These are phyloP conservation scores for Gossypium bickii DNA, from an alignment of 345 rosid species.

Conservation along the genomic window DNA sequence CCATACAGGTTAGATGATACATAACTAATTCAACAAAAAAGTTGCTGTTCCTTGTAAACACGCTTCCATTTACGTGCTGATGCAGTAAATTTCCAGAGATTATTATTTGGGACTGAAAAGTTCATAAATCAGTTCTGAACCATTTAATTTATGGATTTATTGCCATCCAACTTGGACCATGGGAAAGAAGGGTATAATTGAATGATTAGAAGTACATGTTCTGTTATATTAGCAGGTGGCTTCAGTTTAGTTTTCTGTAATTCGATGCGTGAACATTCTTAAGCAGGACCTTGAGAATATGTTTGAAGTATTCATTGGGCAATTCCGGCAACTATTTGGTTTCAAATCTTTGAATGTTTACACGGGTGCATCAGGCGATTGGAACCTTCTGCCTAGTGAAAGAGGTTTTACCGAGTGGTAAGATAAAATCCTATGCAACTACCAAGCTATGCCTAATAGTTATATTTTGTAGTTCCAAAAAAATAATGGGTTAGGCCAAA, in stretches of 20 bases:
- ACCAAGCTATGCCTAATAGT: background rate
- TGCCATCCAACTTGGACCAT: background rate
- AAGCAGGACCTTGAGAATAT: constrained; percentile 72
- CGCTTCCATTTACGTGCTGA: background rate
- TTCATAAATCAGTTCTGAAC: background rate
- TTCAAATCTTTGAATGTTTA: constrained; percentile 55
- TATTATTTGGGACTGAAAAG: background rate
- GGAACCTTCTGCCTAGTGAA: constrained; percentile 62
- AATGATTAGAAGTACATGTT: constrained; percentile 9
- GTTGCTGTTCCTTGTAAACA: background rate
- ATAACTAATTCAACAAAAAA: background rate
- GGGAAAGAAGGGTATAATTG: background rate
- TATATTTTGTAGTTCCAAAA: background rate
- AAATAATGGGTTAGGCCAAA: background rate
- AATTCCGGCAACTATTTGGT: constrained; percentile 84
- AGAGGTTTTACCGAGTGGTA: constrained; percentile 93
- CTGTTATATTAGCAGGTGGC: constrained; percentile 5
- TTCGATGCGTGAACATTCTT: constrained; percentile 22
- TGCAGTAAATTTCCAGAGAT: background rate
- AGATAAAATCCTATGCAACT: constrained; percentile 14
- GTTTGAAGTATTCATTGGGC: constrained; percentile 88
- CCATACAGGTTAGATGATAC: constrained; percentile 49
- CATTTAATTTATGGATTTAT: background rate
- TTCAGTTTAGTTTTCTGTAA: constrained; percentile 23
- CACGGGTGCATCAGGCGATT: constrained; percentile 53